These are phyloP conservation scores for Solioccasus polychromus DNA, from an alignment of 768 basidiomycete genomes.

Conservation along the genomic window DNA sequence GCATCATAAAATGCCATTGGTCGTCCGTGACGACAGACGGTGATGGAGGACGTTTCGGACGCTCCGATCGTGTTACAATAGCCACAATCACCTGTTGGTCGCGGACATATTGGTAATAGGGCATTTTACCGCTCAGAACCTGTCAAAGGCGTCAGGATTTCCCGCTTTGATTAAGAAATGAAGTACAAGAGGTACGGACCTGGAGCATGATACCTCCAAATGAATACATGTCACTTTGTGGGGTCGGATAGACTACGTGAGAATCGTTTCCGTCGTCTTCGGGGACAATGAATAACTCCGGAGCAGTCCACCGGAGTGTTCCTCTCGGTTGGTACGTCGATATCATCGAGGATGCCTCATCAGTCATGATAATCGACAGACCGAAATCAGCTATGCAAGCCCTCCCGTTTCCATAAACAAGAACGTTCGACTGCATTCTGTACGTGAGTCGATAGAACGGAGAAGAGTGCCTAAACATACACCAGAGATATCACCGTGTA, in stretches of 20 bases:
- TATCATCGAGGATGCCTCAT: slow-evolving; percentile 31
- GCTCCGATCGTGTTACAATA: slow-evolving; percentile 10
- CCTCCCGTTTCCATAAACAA: slow-evolving; percentile 40
- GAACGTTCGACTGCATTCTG: slow-evolving; percentile 39
- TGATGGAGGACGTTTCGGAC: slow-evolving; percentile 12
- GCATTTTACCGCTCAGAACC: slow-evolving; percentile 22
- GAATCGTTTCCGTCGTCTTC: background rate
- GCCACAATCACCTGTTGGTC: slow-evolving; percentile 20
- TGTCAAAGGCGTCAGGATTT: background rate
- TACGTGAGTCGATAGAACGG: background rate
- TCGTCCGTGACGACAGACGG: slow-evolving; percentile 10
- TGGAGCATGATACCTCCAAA: slow-evolving; percentile 27
- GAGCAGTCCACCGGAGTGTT: slow-evolving; percentile 50
- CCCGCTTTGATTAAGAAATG: too few relatives aligned
- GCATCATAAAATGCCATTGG: slow-evolving; percentile 23
- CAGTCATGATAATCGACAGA: slow-evolving; percentile 38
- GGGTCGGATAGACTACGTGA: slow-evolving; percentile 11
- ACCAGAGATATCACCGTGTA: slow-evolving; percentile 31
- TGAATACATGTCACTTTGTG: slow-evolving; percentile 38
- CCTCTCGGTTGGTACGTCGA: slow-evolving; percentile 33
- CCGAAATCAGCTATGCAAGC: slow-evolving; percentile 48
- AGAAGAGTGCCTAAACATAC: slow-evolving; percentile 7
- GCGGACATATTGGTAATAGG: slow-evolving; percentile 20
- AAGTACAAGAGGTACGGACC: slow-evolving; percentile 6
- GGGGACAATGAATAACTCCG: slow-evolving; percentile 32